These are phyloP conservation scores for Amylostereum areolatum DNA, from an alignment of 1,284 basidiomycete genomes.

Conservation along the genomic window DNA sequence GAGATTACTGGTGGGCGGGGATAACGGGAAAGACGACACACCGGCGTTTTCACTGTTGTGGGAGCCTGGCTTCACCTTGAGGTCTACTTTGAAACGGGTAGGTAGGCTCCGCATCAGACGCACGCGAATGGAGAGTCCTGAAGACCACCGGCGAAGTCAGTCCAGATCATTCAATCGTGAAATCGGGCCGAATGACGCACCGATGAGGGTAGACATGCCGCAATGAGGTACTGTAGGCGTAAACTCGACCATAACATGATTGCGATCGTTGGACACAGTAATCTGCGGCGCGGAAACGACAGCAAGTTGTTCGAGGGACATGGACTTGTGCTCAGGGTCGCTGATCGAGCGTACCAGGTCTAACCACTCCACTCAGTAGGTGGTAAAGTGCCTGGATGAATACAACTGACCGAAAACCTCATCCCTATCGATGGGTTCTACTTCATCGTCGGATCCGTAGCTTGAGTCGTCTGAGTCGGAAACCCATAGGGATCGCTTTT, in stretches of 20 bases:
- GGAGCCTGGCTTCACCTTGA: conserved; percentile 88
- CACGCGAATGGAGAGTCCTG: conserved; percentile 90
- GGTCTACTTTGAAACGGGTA: conserved; percentile 91
- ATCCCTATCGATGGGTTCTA: conserved; percentile 44
- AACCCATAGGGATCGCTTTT: conserved; percentile 26
- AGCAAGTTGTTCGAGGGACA: conserved; percentile 92
- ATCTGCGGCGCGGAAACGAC: conserved; percentile 93
- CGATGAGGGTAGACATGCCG: conserved; percentile 96
- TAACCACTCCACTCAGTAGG: conserved; percentile 21
- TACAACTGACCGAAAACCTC: conserved; percentile 44
- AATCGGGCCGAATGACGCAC: neutral
- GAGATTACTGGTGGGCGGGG: neutral
- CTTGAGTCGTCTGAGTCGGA: conserved; percentile 21
- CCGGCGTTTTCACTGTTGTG: conserved; percentile 92
- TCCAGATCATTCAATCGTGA: neutral
- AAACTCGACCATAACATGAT: conserved; percentile 82
- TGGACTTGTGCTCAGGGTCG: conserved; percentile 95
- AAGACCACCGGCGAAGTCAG: conserved; percentile 1
- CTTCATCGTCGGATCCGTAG: conserved; percentile 20
- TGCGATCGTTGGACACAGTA: conserved; percentile 48
- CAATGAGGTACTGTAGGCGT: conserved; percentile 99
- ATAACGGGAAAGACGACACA: conserved; percentile 25
- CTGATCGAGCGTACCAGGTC: conserved; percentile 91
- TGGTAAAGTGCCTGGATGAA: no score
- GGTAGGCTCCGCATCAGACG: conserved; percentile 88